Evolutionary conservation across 1,139 yeast genomes (phyloP).

Genomic region (Taiozyma onychis): DNA sequence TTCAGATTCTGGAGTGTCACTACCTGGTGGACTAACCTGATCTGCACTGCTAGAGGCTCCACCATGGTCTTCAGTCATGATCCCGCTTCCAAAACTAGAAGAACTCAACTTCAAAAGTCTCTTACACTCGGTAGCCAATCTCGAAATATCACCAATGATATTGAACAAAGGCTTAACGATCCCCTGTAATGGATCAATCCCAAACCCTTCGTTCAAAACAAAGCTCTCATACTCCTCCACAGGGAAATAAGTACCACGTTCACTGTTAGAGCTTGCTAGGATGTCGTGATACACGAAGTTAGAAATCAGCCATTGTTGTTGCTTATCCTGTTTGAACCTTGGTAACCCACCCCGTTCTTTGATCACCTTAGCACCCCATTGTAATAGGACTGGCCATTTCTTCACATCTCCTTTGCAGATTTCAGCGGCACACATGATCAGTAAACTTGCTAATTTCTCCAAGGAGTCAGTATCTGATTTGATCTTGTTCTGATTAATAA

Average conservation of each 20-base stretch:
- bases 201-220: conserved; percentile 34
- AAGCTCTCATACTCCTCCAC: conserved; percentile 50
- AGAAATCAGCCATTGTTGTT: conserved; percentile 69
- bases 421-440: conserved; percentile 67
- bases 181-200: conserved; percentile 65
- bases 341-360: conserved; percentile 51
- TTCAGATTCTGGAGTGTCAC: conserved; percentile 22
- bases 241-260: conserved; percentile 53
- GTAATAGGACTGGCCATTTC: conserved; percentile 59
- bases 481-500: conserved; percentile 31
- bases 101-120: conserved; percentile 22
- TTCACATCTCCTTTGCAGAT: conserved; percentile 72
- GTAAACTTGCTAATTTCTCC: conserved; percentile 53
- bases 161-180: conserved; percentile 62
- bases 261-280: conserved; percentile 50
- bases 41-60: conserved; percentile 3
- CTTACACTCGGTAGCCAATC: conserved; percentile 49
- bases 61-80: conserved; percentile 15
- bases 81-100: conserved; percentile 19
- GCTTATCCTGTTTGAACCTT: conserved; percentile 45
- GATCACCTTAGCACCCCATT: conserved; percentile 56
- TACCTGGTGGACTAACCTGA: conserved; percentile 14
- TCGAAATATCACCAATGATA: conserved; percentile 64
- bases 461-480: conserved; percentile 26
- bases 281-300: conserved; percentile 82